These are phyloP conservation scores for Fusarium siculi DNA, from an alignment of 2,329 filamentous ascomycete species.

Conservation along the genomic window DNA sequence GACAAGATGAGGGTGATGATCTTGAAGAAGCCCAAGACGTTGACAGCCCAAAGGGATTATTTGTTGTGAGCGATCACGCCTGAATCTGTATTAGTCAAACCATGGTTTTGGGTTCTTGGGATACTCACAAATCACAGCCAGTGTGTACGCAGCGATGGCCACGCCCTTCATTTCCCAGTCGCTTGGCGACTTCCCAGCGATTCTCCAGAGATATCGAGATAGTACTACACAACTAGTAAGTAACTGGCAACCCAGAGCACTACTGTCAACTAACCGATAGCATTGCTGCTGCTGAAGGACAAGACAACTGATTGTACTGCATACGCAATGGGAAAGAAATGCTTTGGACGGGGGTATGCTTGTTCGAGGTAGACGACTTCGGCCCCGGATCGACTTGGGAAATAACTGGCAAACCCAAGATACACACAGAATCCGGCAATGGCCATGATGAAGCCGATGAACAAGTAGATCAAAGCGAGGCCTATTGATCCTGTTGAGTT, in stretches of 20 bases:
- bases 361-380: conserved; percentile 77
- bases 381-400: conserved; percentile 72
- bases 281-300: conserved; percentile 74
- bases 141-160: conserved; percentile 70
- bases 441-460: conserved; percentile 69
- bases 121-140: conserved; percentile 54
- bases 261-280: conserved; percentile 51
- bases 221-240: conserved; percentile 55
- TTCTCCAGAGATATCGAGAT: conserved; percentile 70
- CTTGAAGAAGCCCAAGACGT: conserved; percentile 68
- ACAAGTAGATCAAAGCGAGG: conserved; percentile 71
- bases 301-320: conserved; percentile 71
- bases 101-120: fast-evolving
- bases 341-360: conserved; percentile 71
- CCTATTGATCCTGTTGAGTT: conserved; percentile 70
- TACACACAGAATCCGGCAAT: conserved; percentile 67
- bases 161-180: conserved; percentile 74
- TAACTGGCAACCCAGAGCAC: fast-evolving
- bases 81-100: conserved; percentile 44
- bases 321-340: conserved; percentile 72
- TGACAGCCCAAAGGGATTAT: conserved; percentile 65
- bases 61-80: conserved; percentile 66
- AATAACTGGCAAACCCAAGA: conserved; percentile 72
- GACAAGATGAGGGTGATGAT: conserved; percentile 69
- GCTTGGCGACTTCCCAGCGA: conserved; percentile 60